These are phyloP conservation scores for Jatropha multifida DNA, from an alignment of 441 rosid genomes.

Conservation along the genomic window DNA sequence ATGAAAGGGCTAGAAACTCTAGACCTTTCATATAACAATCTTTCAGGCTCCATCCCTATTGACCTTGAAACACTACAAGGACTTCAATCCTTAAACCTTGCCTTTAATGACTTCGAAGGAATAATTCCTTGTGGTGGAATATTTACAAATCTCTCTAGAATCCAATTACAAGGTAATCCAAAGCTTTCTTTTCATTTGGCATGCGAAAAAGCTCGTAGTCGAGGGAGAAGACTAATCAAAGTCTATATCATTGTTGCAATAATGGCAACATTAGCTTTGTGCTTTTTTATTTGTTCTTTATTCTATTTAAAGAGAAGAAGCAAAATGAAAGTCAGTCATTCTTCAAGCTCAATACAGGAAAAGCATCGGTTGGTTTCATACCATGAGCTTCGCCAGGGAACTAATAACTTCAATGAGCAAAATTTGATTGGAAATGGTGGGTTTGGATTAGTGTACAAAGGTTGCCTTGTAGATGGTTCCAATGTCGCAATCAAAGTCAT, in stretches of 20 bases:
- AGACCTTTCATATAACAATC: slow-evolving; percentile 47
- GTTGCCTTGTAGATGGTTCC: slow-evolving; percentile 21
- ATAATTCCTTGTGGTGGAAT: slow-evolving; percentile 31
- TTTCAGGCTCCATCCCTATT: slow-evolving; percentile 47
- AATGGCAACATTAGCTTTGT: slow-evolving; percentile 15
- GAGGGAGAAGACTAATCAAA: slow-evolving; percentile 17
- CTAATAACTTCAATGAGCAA: slow-evolving; percentile 29
- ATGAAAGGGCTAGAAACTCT: slow-evolving; percentile 42
- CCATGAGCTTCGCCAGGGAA: slow-evolving; percentile 41
- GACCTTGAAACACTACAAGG: slow-evolving; percentile 33
- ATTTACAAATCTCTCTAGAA: slow-evolving; percentile 29
- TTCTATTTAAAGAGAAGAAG: slow-evolving; percentile 26
- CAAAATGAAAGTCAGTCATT: background rate
- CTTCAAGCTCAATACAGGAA: slow-evolving; percentile 20
- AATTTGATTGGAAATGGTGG: slow-evolving; percentile 53
- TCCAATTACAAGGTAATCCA: slow-evolving; percentile 39
- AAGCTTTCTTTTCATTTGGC: slow-evolving; percentile 28
- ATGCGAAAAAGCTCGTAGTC: slow-evolving; percentile 20
- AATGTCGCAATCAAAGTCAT: slow-evolving; percentile 42
- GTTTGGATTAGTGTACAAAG: slow-evolving; percentile 51
- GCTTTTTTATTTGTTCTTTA: slow-evolving; percentile 19
- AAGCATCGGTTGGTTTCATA: slow-evolving; percentile 41
- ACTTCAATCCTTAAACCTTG: slow-evolving; percentile 41
- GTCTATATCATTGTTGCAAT: slow-evolving; percentile 19
- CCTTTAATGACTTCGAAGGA: slow-evolving; percentile 50